Percentiles rank a stretch among this genome's conserved stretches.
These are phyloP conservation scores for Saururus chinensis DNA, from an alignment of 164 flowering plant species.

Conservation along the genomic window DNA sequence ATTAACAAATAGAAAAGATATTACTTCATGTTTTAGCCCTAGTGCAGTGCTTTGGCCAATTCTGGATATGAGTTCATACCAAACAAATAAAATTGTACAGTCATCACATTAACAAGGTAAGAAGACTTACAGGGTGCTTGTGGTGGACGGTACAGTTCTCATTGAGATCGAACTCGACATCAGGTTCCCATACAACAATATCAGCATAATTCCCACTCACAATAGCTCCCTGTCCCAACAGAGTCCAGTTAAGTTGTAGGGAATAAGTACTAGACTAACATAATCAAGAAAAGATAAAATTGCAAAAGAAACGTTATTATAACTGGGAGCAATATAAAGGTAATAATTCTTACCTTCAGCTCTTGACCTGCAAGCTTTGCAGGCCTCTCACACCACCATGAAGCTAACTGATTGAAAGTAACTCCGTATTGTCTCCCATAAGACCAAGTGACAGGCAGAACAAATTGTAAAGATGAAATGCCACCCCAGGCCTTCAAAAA, in stretches of 20 bases:
- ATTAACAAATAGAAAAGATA: not conserved
- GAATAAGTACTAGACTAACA: not conserved
- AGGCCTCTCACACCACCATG: conserved; percentile 94
- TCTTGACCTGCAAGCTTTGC: conserved; percentile 81
- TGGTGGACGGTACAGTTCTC: conserved; percentile 40
- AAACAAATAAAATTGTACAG: not conserved
- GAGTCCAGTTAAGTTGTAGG: not conserved
- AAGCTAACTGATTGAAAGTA: conserved; percentile 59
- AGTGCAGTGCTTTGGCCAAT: not conserved
- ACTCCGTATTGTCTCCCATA: conserved; percentile 67
- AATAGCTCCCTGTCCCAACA: conserved; percentile 67
- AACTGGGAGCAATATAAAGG: not conserved
- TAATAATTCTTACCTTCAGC: conserved; percentile 39
- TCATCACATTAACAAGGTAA: not conserved
- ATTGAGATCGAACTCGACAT: conserved; percentile 52
- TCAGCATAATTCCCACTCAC: conserved; percentile 80
- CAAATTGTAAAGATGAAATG: conserved; percentile 93
- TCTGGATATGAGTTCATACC: no score
- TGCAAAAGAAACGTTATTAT: not conserved
- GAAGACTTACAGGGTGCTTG: conserved; percentile 63
- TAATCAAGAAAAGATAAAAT: not conserved
- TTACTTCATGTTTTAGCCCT: not conserved
- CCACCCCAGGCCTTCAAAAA: conserved; percentile 98
- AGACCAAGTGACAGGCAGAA: conserved; percentile 95
- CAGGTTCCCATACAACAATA: conserved; percentile 94